Evolutionary conservation across 192 early-diverging fungal species (phyloP), one percentile per base, ranked within the genome.

Genomic region (Lobulomyces angularis): DNA sequence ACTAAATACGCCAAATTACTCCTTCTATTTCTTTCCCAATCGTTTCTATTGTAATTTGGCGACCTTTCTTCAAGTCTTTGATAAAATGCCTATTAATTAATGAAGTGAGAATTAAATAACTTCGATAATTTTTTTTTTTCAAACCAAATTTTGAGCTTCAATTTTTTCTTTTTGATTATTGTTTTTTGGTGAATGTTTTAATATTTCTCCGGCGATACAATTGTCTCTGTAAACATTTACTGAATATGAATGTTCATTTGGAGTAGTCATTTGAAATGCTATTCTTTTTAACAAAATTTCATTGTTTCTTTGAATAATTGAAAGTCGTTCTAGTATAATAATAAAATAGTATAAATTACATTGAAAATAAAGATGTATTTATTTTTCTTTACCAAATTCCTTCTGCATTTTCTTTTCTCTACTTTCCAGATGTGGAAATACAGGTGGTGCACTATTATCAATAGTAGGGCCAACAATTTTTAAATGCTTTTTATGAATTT

Each of bases 201-300:
- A 36, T 46, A 17, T 57, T 53, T 26, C 45, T 14, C 19, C 36
- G 42, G 7, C 64, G 38, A 34, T 58, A 50, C 19, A 46, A 50
- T n/a, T n/a, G n/a, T n/a, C n/a, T n/a, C n/a, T n/a, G n/a, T n/a
- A n/a, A 22, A 45, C 50, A 27, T 32, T 36, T 14, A 46, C 36
- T 4, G 54, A 29, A 24, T 25, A 42, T 19, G 55, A 62, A 0
- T 57, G 46, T 23, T 53, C 34, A 12, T 48, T 30, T 21, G 60
- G 50, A 35, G 46, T 51, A 11, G 41, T 25, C 52, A 65, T 58
- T 41, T 69, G 67, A 29, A 58, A 58, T 11, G 59, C 53, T 33
- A 71, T 71, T 11, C 62, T 46, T 30, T 71, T 48, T 1, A 71
- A 50, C 9, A 72, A 43, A 37, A 65, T 72, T 19, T 60, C 52